Conservation (phyloP, 202 grass and related monocot species). For the Alloteropsis angusta region DNA sequence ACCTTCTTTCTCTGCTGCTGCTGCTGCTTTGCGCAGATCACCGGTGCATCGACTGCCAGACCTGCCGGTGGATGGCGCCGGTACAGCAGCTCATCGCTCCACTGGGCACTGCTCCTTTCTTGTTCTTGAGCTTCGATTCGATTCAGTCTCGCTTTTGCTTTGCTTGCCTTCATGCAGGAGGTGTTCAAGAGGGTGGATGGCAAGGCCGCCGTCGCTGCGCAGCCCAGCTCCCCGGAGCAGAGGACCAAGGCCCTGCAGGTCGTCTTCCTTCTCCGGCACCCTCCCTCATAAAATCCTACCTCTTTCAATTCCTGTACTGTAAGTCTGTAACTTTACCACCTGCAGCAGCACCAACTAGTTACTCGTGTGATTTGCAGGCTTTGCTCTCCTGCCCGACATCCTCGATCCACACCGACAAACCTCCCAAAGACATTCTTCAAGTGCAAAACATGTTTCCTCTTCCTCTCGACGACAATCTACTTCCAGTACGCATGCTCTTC, state of each 20-base stretch:
- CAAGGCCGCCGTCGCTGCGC: conserved; percentile 50
- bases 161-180: conserved; percentile 24
- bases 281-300: too few relatives aligned
- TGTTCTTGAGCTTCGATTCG: not conserved
- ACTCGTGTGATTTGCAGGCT: conserved; percentile 35
- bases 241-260: conserved; percentile 72
- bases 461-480: conserved; percentile 35
- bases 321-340: not conserved
- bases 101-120: not conserved
- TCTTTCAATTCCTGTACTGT: not conserved
- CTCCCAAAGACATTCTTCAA: conserved; percentile 51
- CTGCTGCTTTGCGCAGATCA: conserved; percentile 36
- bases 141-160: too few relatives aligned
- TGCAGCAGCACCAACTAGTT: not conserved
- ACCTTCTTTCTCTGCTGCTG: not conserved
- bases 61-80: conserved; percentile 95
- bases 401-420: conserved; percentile 69
- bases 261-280: not conserved
- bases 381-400: conserved; percentile 76
- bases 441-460: conserved; percentile 83
- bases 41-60: conserved; percentile 80
- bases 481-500: conserved; percentile 37
- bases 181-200: conserved; percentile 56
- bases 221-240: conserved; percentile 47
- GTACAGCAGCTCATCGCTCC: not conserved